Percentiles rank a stretch among this genome's conserved stretches.
Conservation (phyloP, 805 yeast genomes). For the Ogataea dorogensis region DNA sequence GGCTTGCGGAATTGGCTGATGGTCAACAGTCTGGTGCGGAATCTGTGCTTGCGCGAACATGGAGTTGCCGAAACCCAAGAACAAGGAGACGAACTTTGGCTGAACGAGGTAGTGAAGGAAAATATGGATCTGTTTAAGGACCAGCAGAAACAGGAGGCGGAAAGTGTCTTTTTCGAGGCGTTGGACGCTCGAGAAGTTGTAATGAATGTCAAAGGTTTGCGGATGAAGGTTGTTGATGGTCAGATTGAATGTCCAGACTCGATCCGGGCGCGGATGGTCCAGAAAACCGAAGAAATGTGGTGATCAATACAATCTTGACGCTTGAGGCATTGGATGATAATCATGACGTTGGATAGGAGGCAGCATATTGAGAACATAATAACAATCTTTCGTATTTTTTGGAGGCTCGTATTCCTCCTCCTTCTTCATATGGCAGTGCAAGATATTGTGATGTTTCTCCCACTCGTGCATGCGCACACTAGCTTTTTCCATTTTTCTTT, state of each 20-base stretch:
- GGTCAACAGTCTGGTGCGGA: constrained; percentile 25
- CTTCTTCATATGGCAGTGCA: constrained; percentile 5
- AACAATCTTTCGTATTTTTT: no score
- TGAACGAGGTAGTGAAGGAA: constrained; percentile 24
- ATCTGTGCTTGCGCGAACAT: constrained; percentile 14
- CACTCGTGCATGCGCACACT: constrained; percentile 16
- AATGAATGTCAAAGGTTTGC: constrained; percentile 12
- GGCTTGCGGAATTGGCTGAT: constrained; percentile 31
- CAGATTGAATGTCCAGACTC: constrained; percentile 9
- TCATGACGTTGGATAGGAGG: constrained; percentile 18
- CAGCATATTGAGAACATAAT: constrained; percentile 13
- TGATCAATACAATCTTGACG: constrained; percentile 4
- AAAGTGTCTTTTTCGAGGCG: constrained; percentile 14
- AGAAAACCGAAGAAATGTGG: constrained; percentile 20
- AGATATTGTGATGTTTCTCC: constrained; percentile 8
- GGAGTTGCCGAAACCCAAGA: constrained; percentile 2
- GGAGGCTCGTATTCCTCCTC: constrained; percentile 8
- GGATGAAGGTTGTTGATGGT: constrained; percentile 18
- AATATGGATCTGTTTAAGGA: constrained; percentile 8
- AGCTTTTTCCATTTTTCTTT: constrained; percentile 23
- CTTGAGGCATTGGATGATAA: constrained; percentile 8
- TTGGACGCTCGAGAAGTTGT: constrained; percentile 46
- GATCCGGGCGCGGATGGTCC: constrained; percentile 11
- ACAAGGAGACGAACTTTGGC: constrained; percentile 16
- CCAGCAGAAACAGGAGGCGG: neutral